These are phyloP conservation scores for Seiridium unicorne DNA, from an alignment of 2,329 filamentous ascomycete genomes.

Conservation along the genomic window DNA sequence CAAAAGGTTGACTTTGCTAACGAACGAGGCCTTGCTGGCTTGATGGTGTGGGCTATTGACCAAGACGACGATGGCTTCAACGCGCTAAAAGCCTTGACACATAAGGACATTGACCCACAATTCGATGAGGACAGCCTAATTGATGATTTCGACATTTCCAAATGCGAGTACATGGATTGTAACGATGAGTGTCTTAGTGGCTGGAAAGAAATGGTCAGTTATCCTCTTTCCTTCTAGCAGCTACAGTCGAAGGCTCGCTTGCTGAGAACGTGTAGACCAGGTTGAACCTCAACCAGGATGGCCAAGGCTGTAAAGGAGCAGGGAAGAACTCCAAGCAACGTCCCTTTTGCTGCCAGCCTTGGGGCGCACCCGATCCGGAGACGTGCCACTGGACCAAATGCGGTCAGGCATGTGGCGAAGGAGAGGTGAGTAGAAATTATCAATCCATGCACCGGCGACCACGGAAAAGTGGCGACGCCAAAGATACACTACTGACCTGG, in stretches of 20 bases:
- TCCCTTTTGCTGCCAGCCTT: neutral
- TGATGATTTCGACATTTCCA: neutral
- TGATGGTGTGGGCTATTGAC: slow-evolving; percentile 32
- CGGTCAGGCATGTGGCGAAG: neutral
- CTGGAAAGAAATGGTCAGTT: neutral
- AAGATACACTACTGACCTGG: too few species aligned
- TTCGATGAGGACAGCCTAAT: neutral
- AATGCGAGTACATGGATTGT: neutral
- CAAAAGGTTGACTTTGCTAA: slow-evolving; percentile 31
- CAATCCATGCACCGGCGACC: too few species aligned
- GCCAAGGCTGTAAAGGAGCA: neutral
- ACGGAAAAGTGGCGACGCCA: too few species aligned
- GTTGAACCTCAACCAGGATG: neutral
- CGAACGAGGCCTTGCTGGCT: slow-evolving; percentile 25
- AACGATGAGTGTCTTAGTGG: neutral
- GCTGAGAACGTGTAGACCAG: neutral
- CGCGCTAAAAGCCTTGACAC: slow-evolving; percentile 11
- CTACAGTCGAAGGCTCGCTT: too few species aligned
- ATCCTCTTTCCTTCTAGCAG: too few species aligned
- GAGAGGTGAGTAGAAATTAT: neutral
- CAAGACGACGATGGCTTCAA: slow-evolving; percentile 20
- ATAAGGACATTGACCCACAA: neutral
- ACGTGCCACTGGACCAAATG: neutral
- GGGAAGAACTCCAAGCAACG: neutral
- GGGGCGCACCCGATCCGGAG: neutral